These are phyloP conservation scores for Aureobasidium sp. DNA, from an alignment of 2,329 filamentous ascomycete species.

Conservation along the genomic window DNA sequence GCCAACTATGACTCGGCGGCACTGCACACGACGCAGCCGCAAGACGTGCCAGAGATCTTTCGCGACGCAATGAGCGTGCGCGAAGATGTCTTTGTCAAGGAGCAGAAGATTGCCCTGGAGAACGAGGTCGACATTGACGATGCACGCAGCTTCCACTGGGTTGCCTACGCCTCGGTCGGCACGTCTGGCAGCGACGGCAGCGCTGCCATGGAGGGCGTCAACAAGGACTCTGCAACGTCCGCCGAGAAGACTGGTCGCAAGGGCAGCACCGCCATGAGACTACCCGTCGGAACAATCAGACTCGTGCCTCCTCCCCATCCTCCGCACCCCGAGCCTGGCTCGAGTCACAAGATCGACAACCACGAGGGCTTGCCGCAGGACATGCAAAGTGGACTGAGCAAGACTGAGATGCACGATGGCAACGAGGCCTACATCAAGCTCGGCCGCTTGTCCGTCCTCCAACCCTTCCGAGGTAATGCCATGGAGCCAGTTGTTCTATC, in stretches of 20 bases:
- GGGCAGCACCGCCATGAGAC: constrained; percentile 32
- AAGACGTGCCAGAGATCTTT: constrained; percentile 36
- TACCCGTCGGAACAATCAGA: constrained; percentile 66
- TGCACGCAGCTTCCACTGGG: constrained; percentile 71
- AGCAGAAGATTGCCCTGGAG: constrained; percentile 49
- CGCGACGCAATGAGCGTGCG: constrained; percentile 50
- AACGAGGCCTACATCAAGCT: constrained; percentile 74
- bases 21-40: constrained; percentile 23
- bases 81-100: constrained; percentile 47
- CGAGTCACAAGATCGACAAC: constrained; percentile 20
- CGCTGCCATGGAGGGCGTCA: constrained; percentile 27
- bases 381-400: constrained; percentile 14
- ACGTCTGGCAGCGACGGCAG: constrained; percentile 31
- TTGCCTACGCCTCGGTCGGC: constrained; percentile 61
- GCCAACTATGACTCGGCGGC: constrained; percentile 27
- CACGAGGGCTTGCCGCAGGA: constrained; percentile 14
- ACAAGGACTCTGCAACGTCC: constrained; percentile 31
- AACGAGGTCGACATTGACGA: constrained; percentile 79
- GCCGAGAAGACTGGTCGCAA: constrained; percentile 26
- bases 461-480: constrained; percentile 48
- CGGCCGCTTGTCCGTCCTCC: constrained; percentile 63
- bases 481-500: no score
- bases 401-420: constrained; percentile 48
- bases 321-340: constrained; percentile 48
- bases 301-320: constrained; percentile 73